A percentile compares a stretch with the other conserved stretches of the same genome.
phyloP scores from a whole-genome alignment of 169 alveolate species.

The Cryptosporidium ryanae region DNA sequence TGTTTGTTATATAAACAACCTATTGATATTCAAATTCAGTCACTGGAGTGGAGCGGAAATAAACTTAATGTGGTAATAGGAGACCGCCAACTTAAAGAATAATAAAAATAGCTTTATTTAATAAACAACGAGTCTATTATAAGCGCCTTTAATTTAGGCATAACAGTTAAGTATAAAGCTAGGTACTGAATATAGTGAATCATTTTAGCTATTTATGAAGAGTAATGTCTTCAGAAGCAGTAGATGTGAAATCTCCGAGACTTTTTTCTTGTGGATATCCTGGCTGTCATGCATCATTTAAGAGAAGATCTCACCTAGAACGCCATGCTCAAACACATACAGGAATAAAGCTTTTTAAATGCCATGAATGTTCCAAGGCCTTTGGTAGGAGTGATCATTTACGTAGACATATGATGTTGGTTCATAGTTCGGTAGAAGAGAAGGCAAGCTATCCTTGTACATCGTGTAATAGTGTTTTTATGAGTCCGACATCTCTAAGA shows the following conservation, averaged over 20 bases:
- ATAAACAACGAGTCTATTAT: conserved; percentile 57
- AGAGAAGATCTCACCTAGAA: conserved; percentile 71
- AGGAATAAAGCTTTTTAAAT: conserved; percentile 71
- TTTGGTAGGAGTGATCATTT: conserved; percentile 74
- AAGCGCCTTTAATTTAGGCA: conserved; percentile 43
- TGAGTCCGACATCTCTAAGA: conserved; percentile 73
- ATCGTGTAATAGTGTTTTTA: conserved; percentile 66
- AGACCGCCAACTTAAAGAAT: conserved; percentile 66
- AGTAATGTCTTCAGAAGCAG: conserved; percentile 76
- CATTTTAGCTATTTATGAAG: conserved; percentile 63
- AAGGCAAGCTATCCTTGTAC: conserved; percentile 74
- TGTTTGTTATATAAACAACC: conserved; percentile 26
- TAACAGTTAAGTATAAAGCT: conserved; percentile 56
- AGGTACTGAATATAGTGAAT: conserved; percentile 9
- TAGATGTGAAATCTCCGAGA: conserved; percentile 76
- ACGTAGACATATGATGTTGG: conserved; percentile 74
- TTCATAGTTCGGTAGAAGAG: conserved; percentile 70
- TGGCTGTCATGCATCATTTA: conserved; percentile 75
- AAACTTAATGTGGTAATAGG: conserved; percentile 26
- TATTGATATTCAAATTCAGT: conserved; percentile 7
- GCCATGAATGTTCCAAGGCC: conserved; percentile 74
- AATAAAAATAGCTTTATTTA: conserved; percentile 15
- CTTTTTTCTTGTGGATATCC: conserved; percentile 75
- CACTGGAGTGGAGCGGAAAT: conserved; percentile 73
- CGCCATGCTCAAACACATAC: conserved; percentile 76